phyloP scores from a whole-genome alignment of 1,284 basidiomycete genomes.

The Apiotrichum siamense region DNA sequence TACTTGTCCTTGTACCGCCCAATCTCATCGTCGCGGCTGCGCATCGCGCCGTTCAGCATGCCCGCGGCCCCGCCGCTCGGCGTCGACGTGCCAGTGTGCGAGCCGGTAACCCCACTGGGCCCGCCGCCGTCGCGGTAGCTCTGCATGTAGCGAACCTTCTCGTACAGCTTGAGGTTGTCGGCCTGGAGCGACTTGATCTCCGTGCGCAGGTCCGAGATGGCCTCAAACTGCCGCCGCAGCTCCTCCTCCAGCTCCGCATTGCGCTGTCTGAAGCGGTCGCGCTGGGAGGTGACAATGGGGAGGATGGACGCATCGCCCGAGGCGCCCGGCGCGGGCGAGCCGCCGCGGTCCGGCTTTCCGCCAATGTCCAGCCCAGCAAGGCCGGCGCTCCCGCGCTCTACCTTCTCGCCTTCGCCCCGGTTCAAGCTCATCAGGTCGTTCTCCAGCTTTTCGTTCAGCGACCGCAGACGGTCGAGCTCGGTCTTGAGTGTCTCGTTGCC shows the following conservation, averaged over 20 bases:
- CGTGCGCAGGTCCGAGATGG: conserved; percentile 78
- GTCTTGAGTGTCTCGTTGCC: conserved; percentile 57
- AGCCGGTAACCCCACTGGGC: conserved; percentile 10
- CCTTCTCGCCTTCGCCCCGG: conserved; percentile 16
- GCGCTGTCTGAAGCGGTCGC: conserved; percentile 88
- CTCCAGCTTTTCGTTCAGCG: conserved; percentile 82
- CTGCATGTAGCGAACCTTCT: conserved; percentile 95
- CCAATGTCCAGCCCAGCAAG: conserved; percentile 69
- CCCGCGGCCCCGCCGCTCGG: conserved; percentile 16
- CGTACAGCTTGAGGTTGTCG: conserved; percentile 91
- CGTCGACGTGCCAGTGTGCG: conserved; percentile 11
- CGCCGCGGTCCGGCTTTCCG: conserved; percentile 36
- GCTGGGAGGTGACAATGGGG: conserved; percentile 92
- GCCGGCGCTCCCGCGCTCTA: conserved; percentile 38
- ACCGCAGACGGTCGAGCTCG: conserved; percentile 70
- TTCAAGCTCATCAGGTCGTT: conserved; percentile 81
- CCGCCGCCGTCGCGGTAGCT: conserved; percentile 68
- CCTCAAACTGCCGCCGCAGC: conserved; percentile 85
- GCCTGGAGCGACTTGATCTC: conserved; percentile 83
- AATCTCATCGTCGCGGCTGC: conserved; percentile 60
- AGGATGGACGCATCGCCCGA: conserved; percentile 83
- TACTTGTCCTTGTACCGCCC: conserved; percentile 85
- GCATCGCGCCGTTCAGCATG: conserved; percentile 33
- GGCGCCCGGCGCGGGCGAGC: conserved; percentile 58
- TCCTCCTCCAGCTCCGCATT: conserved; percentile 98